Evolutionary conservation across 257 asterid genomes (phyloP), one percentile per base, ranked within the genome.

Genomic region (Solanum okadae): DNA sequence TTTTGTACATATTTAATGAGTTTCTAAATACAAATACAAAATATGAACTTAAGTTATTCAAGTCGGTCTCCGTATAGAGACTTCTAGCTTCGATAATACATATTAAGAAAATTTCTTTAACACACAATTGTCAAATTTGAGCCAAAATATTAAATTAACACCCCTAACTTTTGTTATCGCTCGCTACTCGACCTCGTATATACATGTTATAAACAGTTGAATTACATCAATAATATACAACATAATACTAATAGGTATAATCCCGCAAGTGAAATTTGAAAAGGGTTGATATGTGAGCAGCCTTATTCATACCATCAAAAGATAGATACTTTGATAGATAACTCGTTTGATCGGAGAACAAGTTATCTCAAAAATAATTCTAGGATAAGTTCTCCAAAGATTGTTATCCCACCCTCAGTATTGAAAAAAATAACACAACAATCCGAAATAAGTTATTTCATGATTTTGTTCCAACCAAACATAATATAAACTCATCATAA

Each of bases 371-470:
- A 23, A 2, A 59, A 59, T 59, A 8, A 59, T 25, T 25, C 3
- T 25, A 12, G 1, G 29, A 61, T 23, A 9, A 65, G 8, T n/a
- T 10, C 16, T 65, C 4, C 6, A 10, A 5, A 65, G 5, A n/a
- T 65, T 25, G 2, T 10, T 65, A 63, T 65, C 6, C 1, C 4
- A 12, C 8, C 18, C 4, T 4, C 8, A 5, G 0, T 56, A n/a
- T n/a, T n/a, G 8, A n/a, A 10, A n/a, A 5, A 63, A 0, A 2
- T 25, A 65, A n/a, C 2, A 65, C 8, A 10, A n/a, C 4, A 65
- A n/a, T 10, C 2, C 0, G 0, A 25, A 3, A 20, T 1, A 11
- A 25, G 1, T 65, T 65, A 22, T 59, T 2, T 8, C 5, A 6
- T 0, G 63, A 52, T 52, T 52, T 52, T 52, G 3, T 5, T 5